These are phyloP conservation scores for Russula ochroleuca DNA, from an alignment of 768 basidiomycete species.

Conservation along the genomic window DNA sequence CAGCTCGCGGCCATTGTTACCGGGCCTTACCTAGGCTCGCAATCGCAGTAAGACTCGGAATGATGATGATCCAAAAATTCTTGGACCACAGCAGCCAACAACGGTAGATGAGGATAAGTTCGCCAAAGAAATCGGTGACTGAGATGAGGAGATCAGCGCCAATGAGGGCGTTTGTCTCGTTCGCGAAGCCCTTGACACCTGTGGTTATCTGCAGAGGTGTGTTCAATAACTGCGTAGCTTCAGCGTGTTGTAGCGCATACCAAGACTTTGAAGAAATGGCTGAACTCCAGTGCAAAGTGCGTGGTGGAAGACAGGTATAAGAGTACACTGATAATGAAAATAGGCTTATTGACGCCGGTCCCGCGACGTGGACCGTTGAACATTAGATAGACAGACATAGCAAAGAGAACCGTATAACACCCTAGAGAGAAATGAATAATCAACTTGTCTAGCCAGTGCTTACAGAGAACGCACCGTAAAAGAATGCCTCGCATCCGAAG, in stretches of 20 bases:
- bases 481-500: slow-evolving; percentile 37
- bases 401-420: slow-evolving; percentile 12
- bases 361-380: not conserved
- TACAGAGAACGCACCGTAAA: slow-evolving; percentile 35
- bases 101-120: slow-evolving; percentile 40
- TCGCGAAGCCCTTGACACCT: slow-evolving; percentile 32
- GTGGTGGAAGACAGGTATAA: slow-evolving; percentile 6
- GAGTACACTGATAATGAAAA: slow-evolving; percentile 3
- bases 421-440: not conserved
- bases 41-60: slow-evolving; percentile 37
- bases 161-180: slow-evolving; percentile 34
- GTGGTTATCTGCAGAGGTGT: slow-evolving; percentile 28
- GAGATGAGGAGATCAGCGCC: slow-evolving; percentile 40
- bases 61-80: slow-evolving; percentile 34
- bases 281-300: slow-evolving; percentile 35
- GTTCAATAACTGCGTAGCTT: not conserved
- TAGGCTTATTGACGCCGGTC: not conserved
- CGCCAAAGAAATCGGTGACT: slow-evolving; percentile 37
- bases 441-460: slow-evolving; percentile 28
- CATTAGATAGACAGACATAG: slow-evolving; percentile 9
- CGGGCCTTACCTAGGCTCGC: slow-evolving; percentile 35
- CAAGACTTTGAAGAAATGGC: slow-evolving; percentile 35
- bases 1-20: not conserved
- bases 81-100: slow-evolving; percentile 42
- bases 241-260: slow-evolving; percentile 29